Evolutionary conservation across 1,284 basidiomycete species (phyloP).

Genomic region (Vanrija sp.): DNA sequence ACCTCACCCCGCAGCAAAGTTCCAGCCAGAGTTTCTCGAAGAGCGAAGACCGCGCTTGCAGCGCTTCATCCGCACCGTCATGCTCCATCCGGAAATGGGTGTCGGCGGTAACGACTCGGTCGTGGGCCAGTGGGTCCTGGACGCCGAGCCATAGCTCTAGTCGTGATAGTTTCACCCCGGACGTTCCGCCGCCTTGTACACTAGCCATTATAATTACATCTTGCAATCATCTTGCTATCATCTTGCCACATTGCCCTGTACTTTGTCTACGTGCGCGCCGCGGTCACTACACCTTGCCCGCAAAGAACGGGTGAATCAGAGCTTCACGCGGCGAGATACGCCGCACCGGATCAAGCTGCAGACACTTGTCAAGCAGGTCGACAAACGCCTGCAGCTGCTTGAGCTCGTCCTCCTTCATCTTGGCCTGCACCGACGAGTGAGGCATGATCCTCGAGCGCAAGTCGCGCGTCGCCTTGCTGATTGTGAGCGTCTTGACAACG

Average conservation of each 20-base stretch:
- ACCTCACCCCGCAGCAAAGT: constrained; percentile 28
- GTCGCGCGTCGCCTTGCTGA: constrained; percentile 79
- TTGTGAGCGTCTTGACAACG: constrained; percentile 71
- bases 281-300: constrained; percentile 13
- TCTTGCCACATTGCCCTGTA: background rate
- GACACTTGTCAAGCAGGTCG: constrained; percentile 86
- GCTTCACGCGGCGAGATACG: constrained; percentile 85
- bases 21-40: constrained; percentile 37
- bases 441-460: constrained; percentile 79
- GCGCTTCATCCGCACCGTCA: constrained; percentile 39
- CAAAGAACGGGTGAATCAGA: constrained; percentile 77
- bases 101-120: constrained; percentile 29
- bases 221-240: background rate
- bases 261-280: background rate
- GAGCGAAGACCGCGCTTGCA: constrained; percentile 39
- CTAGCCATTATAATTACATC: background rate
- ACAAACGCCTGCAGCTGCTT: constrained; percentile 79
- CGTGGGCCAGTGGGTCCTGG: constrained; percentile 35
- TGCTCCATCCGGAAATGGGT: constrained; percentile 46
- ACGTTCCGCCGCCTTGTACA: no score
- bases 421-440: constrained; percentile 60
- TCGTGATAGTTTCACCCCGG: no score
- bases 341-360: constrained; percentile 82
- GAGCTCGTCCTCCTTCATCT: constrained; percentile 82
- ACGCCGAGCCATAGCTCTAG: background rate